Evolutionary conservation across 2,329 filamentous ascomycete species (phyloP).

Genomic region (Aspergillus sp.): DNA sequence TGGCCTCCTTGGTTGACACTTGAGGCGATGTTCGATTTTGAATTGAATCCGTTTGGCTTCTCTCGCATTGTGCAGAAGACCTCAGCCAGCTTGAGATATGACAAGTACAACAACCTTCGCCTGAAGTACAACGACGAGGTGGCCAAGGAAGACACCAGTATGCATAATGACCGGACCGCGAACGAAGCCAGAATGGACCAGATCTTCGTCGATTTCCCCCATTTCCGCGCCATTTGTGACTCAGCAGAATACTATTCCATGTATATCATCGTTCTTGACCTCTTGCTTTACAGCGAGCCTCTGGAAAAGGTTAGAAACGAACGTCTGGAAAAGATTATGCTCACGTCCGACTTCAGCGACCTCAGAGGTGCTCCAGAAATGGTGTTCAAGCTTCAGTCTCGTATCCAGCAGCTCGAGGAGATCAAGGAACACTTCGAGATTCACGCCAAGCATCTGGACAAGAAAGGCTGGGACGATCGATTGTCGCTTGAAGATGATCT

Average conservation of each 20-base stretch:
- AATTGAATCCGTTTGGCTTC: constrained; percentile 93
- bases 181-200: constrained; percentile 83
- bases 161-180: constrained; percentile 35
- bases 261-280: constrained; percentile 94
- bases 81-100: constrained; percentile 85
- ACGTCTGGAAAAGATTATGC: constrained; percentile 94
- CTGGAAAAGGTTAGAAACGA: constrained; percentile 96
- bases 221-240: constrained; percentile 90
- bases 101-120: constrained; percentile 96
- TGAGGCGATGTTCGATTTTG: constrained; percentile 97
- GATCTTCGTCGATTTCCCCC: constrained; percentile 93
- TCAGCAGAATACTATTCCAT: constrained; percentile 95
- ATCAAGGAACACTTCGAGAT: constrained; percentile 96
- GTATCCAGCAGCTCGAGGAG: constrained; percentile 87
- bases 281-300: constrained; percentile 93
- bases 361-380: constrained; percentile 87
- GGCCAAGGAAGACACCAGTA: constrained; percentile 53
- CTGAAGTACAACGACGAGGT: constrained; percentile 97
- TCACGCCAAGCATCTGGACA: constrained; percentile 78
- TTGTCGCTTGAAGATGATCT: constrained; percentile 84
- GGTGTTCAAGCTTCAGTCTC: constrained; percentile 83
- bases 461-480: constrained; percentile 84
- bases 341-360: constrained; percentile 97
- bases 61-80: constrained; percentile 95
- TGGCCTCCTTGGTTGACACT: constrained; percentile 99